Evolutionary conservation across 768 basidiomycete species (phyloP), one percentile per base, ranked within the genome.

Genomic region (Lenzites betulinus): DNA sequence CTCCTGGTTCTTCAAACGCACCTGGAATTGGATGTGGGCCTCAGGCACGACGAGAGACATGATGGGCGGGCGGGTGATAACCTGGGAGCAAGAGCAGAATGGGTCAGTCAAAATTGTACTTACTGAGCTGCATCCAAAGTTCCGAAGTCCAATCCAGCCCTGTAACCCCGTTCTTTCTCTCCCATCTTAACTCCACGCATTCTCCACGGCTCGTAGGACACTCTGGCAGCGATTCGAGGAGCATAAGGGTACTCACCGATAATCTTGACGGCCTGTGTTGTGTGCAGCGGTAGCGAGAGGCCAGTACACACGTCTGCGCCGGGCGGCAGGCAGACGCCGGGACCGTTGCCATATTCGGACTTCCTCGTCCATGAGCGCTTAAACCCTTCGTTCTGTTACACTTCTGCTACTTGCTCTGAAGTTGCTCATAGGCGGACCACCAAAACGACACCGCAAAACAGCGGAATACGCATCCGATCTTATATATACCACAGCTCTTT

Each of bases 41-140:
- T 98, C 96, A 59, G 95, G 96, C 61, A 95, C 87, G 73, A 95
- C 95, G 80, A 98, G 92, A 78, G 95, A 97, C 95, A 98, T 98
- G 74, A 60, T 78, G 67, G 63, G 51, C 44, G 60, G 46, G 41
- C 51, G 62, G 28, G 46, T 12, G 35, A 41, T 38, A 47, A 63
- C 57, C 62, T 59, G 22, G 28, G 9, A 35, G 28, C 9, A 20
- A 12, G 35, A 12, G 35, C 18, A 30, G 8, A 38, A 42, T 20
- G 12, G n/a, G 57, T 63, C 62, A 63, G 62, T 42, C 39, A 51
- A 51, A 59, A 51, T 20, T 42, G 52, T 28, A 63, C 62, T 63
- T 42, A 63, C 62, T 50, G 41, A 55, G 53, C 35, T 59, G 44
- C 62, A 63, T 63, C 62, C 53, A 33, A 28, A 47, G 3, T 47